Evolutionary conservation across 2,329 filamentous ascomycete species (phyloP).

Genomic region (Ophiostoma piceae): DNA sequence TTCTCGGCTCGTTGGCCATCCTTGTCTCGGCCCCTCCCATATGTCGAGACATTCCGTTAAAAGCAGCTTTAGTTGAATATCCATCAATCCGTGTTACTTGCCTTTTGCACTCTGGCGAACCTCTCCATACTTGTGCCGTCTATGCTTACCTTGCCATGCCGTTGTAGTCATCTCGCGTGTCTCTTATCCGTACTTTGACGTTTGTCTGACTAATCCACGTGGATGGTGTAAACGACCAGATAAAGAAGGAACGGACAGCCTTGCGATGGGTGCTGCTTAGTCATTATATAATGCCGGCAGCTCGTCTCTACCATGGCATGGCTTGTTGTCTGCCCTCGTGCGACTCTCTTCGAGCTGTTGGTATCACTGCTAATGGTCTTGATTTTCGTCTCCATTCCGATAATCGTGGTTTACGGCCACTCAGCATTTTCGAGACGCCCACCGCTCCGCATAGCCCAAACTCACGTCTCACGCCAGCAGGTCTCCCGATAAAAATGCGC

Average conservation of each 20-base stretch:
- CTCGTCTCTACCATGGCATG: neutral
- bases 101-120: neutral
- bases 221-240: neutral
- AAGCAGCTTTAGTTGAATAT: conserved; percentile 13
- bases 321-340: no score
- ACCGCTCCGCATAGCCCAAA: neutral
- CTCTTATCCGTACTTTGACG: neutral
- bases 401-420: no score
- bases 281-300: neutral
- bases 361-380: neutral
- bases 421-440: no score
- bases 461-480: neutral
- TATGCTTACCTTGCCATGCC: neutral
- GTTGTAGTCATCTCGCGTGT: neutral
- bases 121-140: neutral
- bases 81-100: neutral
- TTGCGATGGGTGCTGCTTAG: neutral
- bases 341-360: neutral
- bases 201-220: neutral
- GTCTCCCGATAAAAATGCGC: neutral
- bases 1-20: neutral
- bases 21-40: neutral
- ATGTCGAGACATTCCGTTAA: neutral
- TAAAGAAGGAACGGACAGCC: neutral
- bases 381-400: neutral